Percentiles rank a stretch among this genome's conserved stretches.
These are phyloP conservation scores for Cladosporium velox DNA, from an alignment of 2,329 filamentous ascomycete genomes.

Conservation along the genomic window DNA sequence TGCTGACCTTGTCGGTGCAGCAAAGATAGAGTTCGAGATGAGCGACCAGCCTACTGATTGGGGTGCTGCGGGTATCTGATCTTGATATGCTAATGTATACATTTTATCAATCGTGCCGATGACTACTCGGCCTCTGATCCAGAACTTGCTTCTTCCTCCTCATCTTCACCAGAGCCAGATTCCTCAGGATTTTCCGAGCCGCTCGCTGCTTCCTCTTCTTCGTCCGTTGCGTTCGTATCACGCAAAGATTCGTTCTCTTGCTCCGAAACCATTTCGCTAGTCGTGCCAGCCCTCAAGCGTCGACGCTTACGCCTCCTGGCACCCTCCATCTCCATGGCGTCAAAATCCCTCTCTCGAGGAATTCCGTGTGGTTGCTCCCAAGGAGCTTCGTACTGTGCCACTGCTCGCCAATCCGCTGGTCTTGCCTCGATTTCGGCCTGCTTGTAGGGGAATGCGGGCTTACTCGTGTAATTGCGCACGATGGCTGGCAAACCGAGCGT, in stretches of 20 bases:
- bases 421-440: constrained; percentile 35
- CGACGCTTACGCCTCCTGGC: constrained; percentile 12
- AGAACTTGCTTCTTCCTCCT: neutral
- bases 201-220: neutral
- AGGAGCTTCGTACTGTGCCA: constrained; percentile 47
- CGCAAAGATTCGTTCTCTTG: neutral
- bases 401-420: constrained; percentile 49
- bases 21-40: constrained; percentile 50
- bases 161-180: neutral
- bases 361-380: constrained; percentile 48
- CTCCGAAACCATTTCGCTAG: neutral
- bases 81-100: neutral
- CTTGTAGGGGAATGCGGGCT: constrained; percentile 14
- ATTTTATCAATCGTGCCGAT: neutral
- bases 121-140: neutral
- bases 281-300: neutral
- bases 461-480: constrained; percentile 36
- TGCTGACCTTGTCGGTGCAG: constrained; percentile 43
- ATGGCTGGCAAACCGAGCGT: constrained; percentile 41
- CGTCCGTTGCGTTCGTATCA: neutral
- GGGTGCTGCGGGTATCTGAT: constrained; percentile 28
- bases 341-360: constrained; percentile 20
- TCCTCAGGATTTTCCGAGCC: neutral
- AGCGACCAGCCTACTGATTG: constrained; percentile 41
- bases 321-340: constrained; percentile 23